Evolutionary conservation across 2,329 filamentous ascomycete species (phyloP).

Genomic region (Microcera coccophila): DNA sequence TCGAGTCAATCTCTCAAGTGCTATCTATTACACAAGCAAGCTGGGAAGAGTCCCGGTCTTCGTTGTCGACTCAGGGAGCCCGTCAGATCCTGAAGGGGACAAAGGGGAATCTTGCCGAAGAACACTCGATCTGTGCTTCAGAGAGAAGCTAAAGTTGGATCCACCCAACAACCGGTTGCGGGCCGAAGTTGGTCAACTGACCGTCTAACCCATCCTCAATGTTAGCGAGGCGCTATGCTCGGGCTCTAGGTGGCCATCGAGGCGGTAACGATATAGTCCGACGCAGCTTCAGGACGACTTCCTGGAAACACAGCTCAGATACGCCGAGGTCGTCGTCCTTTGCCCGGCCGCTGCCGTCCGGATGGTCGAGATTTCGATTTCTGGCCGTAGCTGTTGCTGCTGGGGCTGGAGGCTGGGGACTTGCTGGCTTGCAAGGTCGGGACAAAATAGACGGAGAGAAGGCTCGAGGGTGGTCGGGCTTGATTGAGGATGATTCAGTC

Average conservation of each 20-base stretch:
- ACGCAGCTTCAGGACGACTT: constrained; percentile 9
- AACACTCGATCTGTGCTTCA: constrained; percentile 8
- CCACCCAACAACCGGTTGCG: constrained; percentile 10
- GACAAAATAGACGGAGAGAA: neutral
- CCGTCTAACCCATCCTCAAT: constrained; percentile 4
- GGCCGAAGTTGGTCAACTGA: neutral
- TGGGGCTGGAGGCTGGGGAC: constrained; percentile 40
- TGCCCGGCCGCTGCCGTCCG: constrained; percentile 5
- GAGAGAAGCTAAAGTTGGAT: constrained; percentile 9
- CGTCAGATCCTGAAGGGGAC: no score
- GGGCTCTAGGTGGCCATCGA: constrained; percentile 17
- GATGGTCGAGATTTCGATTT: constrained; percentile 33
- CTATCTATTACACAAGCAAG: no score
- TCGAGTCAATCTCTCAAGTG: no score
- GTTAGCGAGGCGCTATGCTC: constrained; percentile 13
- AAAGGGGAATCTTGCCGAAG: constrained; percentile 3
- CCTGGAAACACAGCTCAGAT: constrained; percentile 6
- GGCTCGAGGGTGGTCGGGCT: neutral
- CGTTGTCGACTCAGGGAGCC: no score
- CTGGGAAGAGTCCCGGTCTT: no score
- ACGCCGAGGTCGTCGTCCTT: constrained; percentile 5
- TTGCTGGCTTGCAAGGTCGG: constrained; percentile 29
- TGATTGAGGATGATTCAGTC: constrained; percentile 17
- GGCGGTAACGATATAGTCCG: constrained; percentile 9
- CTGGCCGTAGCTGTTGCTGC: constrained; percentile 38